These are phyloP conservation scores for Scheffersomyces segobiensis DNA, from an alignment of 1,139 yeast genomes.

Conservation along the genomic window DNA sequence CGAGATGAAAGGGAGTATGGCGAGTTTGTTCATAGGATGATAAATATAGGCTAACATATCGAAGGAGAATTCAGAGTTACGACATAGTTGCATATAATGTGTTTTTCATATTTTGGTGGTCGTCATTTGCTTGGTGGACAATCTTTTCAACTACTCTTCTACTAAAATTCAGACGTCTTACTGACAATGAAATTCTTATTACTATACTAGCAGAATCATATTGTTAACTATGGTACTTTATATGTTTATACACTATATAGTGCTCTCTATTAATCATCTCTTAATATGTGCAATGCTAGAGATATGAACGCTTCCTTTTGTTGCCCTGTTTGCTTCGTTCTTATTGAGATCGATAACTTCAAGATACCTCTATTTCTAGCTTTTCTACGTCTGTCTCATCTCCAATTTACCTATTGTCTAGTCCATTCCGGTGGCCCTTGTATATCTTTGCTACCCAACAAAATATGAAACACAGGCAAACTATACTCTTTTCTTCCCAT, in stretches of 20 bases:
- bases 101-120: neutral
- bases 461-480: slow-evolving; percentile 21
- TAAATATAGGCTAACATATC: neutral
- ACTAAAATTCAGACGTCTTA: neutral
- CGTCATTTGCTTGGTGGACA: no score
- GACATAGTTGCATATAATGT: neutral
- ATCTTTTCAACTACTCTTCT: neutral
- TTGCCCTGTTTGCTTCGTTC: neutral
- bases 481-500: slow-evolving; percentile 13
- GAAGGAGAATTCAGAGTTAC: neutral
- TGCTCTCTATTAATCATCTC: neutral
- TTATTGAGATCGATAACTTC: neutral
- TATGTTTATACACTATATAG: neutral
- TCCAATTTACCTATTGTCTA: slow-evolving; percentile 6
- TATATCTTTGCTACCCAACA: slow-evolving; percentile 11
- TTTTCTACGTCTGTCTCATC: neutral
- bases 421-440: slow-evolving; percentile 13
- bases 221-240: neutral
- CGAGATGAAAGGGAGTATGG: neutral
- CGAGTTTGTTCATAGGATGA: neutral
- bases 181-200: neutral
- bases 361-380: neutral
- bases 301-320: neutral
- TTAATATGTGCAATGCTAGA: neutral
- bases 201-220: neutral